Percentiles rank a stretch among this genome's conserved stretches.
These are phyloP conservation scores for Clohesyomyces aquaticus DNA, from an alignment of 495 filamentous ascomycete genomes.

Conservation along the genomic window DNA sequence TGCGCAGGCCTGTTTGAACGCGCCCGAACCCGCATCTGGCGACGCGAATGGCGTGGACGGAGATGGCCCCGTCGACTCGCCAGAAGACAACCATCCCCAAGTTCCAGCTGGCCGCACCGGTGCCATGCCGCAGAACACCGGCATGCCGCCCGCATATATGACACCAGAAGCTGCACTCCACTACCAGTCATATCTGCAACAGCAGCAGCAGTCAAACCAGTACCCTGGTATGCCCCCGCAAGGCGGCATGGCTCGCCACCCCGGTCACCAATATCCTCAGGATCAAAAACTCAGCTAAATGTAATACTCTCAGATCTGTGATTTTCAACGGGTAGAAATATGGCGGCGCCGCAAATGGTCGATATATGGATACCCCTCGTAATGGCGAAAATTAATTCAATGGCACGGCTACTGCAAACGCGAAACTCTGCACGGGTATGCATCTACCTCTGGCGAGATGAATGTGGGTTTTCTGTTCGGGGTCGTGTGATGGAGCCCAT, in stretches of 20 bases:
- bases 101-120: conserved; percentile 38
- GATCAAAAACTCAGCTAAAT: conserved; percentile 41
- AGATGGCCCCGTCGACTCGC: conserved; percentile 49
- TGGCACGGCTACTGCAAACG: conserved; percentile 18
- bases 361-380: conserved; percentile 41
- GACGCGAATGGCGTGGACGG: conserved; percentile 89
- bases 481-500: conserved; percentile 14
- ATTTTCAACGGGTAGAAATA: conserved; percentile 26
- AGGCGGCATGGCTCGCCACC: conserved; percentile 38
- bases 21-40: conserved; percentile 86
- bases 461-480: conserved; percentile 7
- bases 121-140: conserved; percentile 38
- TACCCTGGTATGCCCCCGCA: conserved; percentile 47
- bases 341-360: conserved; percentile 15
- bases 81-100: conserved; percentile 49
- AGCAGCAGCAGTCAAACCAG: conserved; percentile 46
- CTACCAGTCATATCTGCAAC: conserved; percentile 49
- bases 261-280: conserved; percentile 41
- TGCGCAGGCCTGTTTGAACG: conserved; percentile 90
- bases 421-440: conserved; percentile 13
- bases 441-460: neutral
- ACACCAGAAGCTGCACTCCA: conserved; percentile 49
- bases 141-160: conserved; percentile 43
- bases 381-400: conserved; percentile 37
- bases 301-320: conserved; percentile 16